These are phyloP conservation scores for Laburnicola sp. DNA, from an alignment of 2,329 filamentous ascomycete species.

Conservation along the genomic window DNA sequence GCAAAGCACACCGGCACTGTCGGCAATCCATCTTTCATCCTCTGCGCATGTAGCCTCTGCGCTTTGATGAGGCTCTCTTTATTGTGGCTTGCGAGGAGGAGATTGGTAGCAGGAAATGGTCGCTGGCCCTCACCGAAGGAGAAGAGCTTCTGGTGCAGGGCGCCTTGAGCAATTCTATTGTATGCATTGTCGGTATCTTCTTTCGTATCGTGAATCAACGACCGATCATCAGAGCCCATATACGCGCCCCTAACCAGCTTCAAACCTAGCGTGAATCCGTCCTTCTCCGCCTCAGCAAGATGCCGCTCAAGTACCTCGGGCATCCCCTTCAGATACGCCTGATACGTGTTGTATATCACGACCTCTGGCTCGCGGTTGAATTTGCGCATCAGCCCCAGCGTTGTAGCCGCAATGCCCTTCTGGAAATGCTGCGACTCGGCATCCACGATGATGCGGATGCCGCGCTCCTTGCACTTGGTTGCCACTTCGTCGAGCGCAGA, in stretches of 20 bases:
- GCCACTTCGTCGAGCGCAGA: conserved; percentile 49
- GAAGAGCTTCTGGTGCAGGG: conserved; percentile 32
- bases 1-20: conserved; percentile 64
- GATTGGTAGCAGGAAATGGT: conserved; percentile 50
- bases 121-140: conserved; percentile 23
- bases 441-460: conserved; percentile 52
- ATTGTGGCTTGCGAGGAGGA: conserved; percentile 85
- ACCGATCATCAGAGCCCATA: conserved; percentile 54
- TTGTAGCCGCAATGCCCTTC: conserved; percentile 59
- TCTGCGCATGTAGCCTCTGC: conserved; percentile 52
- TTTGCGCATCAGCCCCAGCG: conserved; percentile 54
- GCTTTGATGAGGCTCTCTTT: conserved; percentile 65
- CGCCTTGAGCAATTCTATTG: conserved; percentile 65
- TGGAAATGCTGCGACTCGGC: conserved; percentile 54
- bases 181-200: conserved; percentile 64
- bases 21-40: conserved; percentile 42
- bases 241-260: conserved; percentile 64
- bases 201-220: conserved; percentile 58
- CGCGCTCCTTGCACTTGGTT: conserved; percentile 44
- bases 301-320: conserved; percentile 49
- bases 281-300: conserved; percentile 50
- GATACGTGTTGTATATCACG: conserved; percentile 71
- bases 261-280: conserved; percentile 57
- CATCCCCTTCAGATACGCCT: conserved; percentile 59
- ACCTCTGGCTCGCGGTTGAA: conserved; percentile 50